Base-by-base conservation (phyloP, 768 basidiomycete genomes). In the Myochromella boudieri region DNA sequence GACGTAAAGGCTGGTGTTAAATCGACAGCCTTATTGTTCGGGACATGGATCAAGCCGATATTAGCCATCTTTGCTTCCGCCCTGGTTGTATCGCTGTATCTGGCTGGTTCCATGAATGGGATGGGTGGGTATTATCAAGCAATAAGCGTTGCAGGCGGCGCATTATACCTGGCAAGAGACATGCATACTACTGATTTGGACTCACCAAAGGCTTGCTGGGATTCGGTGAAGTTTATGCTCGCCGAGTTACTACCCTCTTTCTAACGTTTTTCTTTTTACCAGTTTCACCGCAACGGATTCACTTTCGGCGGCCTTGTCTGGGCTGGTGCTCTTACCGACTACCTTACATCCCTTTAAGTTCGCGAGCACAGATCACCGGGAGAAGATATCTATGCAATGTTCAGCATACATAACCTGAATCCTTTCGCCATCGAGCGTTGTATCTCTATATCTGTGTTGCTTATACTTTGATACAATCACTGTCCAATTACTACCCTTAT, bases 1-100 rank as follows among this genome's bases (percentile, higher is more conserved):
- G 83, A 84, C 55, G 61, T 77, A 4, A 52, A 54, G 17, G 55
- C 55, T 20, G 55, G 55, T 10, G 52, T 57, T 5, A 57, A 57
- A 42, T 54, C 53, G 17, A 51, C 49, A 18, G 52, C 55, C 11
- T 24, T 57, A 8, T 15, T 53, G 18, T 57, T 57, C 34, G 55
- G 52, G 17, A 37, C 37, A 15, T 42, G 36, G 21, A 53, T 57
- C 42, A 53, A 49, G 32, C 52, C 55, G 9, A 53, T 53, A 20
- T 43, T 57, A 4, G 28, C 17, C 3, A 44, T 6, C 9, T 57
- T 57, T 27, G 49, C 49, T 2, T 46, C 44, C 7, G 24, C 24
- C 6, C 36, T 53, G 27, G 42, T 57, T n/a, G 47, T 40, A 11
- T 49, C 52, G 14, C 49, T 57, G 3, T 49, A 45, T 21, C 10